Conservation (phyloP, 768 basidiomycete species). For the Pluteus cervinus region DNA sequence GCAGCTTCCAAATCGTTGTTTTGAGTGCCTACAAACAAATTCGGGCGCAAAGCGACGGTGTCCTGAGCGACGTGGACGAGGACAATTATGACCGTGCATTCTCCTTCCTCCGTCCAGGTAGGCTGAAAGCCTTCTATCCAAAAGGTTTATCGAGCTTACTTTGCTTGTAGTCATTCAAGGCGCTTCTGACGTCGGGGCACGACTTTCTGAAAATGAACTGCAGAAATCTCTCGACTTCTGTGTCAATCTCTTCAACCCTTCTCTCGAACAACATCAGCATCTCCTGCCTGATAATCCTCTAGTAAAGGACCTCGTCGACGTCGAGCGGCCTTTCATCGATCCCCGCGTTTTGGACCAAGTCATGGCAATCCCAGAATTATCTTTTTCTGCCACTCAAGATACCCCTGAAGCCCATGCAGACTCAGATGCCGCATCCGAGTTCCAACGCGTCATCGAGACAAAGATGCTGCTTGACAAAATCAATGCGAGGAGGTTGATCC, state of each 20-base stretch:
- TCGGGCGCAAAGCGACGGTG: constrained; percentile 46
- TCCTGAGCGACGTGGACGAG: constrained; percentile 60
- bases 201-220: constrained; percentile 66
- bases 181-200: constrained; percentile 67
- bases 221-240: constrained; percentile 77
- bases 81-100: constrained; percentile 70
- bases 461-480: constrained; percentile 59
- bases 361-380: constrained; percentile 17
- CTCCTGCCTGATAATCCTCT: constrained; percentile 22
- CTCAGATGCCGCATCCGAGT: constrained; percentile 30
- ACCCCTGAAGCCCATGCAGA: constrained; percentile 20
- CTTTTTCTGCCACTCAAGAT: constrained; percentile 1
- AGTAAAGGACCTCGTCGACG: constrained; percentile 43
- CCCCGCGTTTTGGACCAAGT: constrained; percentile 33
- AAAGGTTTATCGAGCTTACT: not conserved
- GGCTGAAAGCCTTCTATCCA: constrained; percentile 13
- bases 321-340: constrained; percentile 41
- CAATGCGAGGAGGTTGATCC: constrained; percentile 65
- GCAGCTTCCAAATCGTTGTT: constrained; percentile 62
- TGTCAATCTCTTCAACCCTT: constrained; percentile 63
- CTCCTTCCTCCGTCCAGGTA: constrained; percentile 54
- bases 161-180: constrained; percentile 66
- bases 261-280: constrained; percentile 51
- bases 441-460: too few species aligned
- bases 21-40: constrained; percentile 74